These are phyloP conservation scores for Aspergillus candidus DNA, from an alignment of 2,329 filamentous ascomycete species.

Conservation along the genomic window DNA sequence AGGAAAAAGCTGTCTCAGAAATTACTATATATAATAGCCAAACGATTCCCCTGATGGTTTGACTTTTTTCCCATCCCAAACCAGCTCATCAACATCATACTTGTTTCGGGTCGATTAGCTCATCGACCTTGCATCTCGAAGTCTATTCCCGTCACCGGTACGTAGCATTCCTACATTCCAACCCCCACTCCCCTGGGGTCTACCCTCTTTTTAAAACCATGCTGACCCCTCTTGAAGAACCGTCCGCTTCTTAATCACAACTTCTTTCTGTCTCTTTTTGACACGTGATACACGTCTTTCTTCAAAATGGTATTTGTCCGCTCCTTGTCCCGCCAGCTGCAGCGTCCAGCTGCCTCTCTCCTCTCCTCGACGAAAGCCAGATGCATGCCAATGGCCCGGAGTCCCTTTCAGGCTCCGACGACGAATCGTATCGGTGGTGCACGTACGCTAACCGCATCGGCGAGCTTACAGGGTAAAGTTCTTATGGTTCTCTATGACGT, in stretches of 20 bases:
- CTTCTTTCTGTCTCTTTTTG: background rate
- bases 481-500: slow-evolving; percentile 91
- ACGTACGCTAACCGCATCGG: slow-evolving; percentile 59
- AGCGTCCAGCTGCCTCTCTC: slow-evolving; percentile 50
- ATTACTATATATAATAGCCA: slow-evolving; percentile 15
- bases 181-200: too few relatives aligned
- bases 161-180: too few relatives aligned
- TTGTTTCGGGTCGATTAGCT: background rate
- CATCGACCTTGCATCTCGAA: too few relatives aligned
- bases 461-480: slow-evolving; percentile 83
- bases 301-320: slow-evolving; percentile 59
- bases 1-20: background rate
- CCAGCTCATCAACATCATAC: slow-evolving; percentile 5
- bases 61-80: background rate
- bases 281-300: slow-evolving; percentile 4
- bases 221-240: slow-evolving; percentile 9
- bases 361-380: slow-evolving; percentile 37
- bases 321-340: slow-evolving; percentile 51
- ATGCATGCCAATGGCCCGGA: slow-evolving; percentile 25
- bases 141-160: too few relatives aligned
- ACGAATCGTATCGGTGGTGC: slow-evolving; percentile 43
- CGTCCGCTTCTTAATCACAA: background rate
- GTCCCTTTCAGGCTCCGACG: slow-evolving; percentile 32
- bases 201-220: background rate
- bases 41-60: slow-evolving; percentile 7